Evolutionary conservation across 352 stramenopile genomes (phyloP).

Genomic region (Pythium folliculosum): DNA sequence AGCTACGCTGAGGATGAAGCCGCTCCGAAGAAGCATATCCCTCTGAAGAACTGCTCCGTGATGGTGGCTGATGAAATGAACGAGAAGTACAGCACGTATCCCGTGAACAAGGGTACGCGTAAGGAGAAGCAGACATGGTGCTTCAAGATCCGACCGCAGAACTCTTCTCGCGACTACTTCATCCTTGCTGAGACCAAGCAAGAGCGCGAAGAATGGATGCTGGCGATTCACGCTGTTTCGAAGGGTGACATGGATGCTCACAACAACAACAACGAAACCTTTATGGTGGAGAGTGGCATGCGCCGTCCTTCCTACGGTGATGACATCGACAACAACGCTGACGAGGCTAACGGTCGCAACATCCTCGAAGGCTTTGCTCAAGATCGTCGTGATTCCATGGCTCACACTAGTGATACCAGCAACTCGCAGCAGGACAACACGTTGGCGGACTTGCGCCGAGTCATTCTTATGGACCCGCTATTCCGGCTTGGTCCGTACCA

Average conservation of each 20-base stretch:
- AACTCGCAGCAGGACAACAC: slow-evolving; percentile 47
- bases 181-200: slow-evolving; percentile 87
- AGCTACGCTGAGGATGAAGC: slow-evolving; percentile 76
- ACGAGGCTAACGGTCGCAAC: slow-evolving; percentile 58
- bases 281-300: slow-evolving; percentile 24
- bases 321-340: slow-evolving; percentile 45
- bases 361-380: slow-evolving; percentile 45
- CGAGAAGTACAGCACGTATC: slow-evolving; percentile 80
- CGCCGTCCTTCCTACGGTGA: slow-evolving; percentile 13
- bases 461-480: slow-evolving; percentile 81
- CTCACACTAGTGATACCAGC: slow-evolving; percentile 60
- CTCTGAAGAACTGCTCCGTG: slow-evolving; percentile 68
- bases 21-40: slow-evolving; percentile 70
- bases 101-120: slow-evolving; percentile 85
- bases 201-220: slow-evolving; percentile 90
- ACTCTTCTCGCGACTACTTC: slow-evolving; percentile 80
- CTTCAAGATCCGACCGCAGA: slow-evolving; percentile 81
- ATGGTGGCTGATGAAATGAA: slow-evolving; percentile 84
- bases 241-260: slow-evolving; percentile 48
- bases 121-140: slow-evolving; percentile 83
- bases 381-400: slow-evolving; percentile 60
- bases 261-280: slow-evolving; percentile 43
- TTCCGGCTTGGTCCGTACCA: slow-evolving; percentile 83
- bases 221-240: slow-evolving; percentile 77
- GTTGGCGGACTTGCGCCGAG: slow-evolving; percentile 67